Conservation (phyloP, 257 asterid species). For the Fraxinus americana region DNA sequence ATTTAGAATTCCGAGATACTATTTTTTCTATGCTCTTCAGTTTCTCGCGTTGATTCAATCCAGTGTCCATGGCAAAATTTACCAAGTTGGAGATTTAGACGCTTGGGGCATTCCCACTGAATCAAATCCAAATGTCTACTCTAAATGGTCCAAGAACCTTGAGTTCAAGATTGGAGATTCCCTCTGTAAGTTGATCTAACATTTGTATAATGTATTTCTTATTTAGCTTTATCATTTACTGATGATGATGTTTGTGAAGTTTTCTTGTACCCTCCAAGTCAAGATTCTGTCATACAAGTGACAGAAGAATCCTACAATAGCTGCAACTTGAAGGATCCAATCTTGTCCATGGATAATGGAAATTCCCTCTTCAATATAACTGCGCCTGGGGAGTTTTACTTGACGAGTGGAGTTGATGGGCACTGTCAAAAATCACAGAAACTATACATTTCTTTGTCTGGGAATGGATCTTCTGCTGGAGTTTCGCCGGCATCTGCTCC, state of each 20-base stretch:
- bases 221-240: background rate
- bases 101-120: constrained; percentile 73
- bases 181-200: constrained; percentile 58
- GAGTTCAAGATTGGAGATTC: constrained; percentile 72
- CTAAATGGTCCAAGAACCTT: constrained; percentile 66
- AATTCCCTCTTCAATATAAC: constrained; percentile 79
- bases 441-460: constrained; percentile 59
- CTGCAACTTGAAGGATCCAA: constrained; percentile 83
- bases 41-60: constrained; percentile 40
- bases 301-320: constrained; percentile 50
- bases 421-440: constrained; percentile 70
- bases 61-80: constrained; percentile 41
- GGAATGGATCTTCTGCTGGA: constrained; percentile 57
- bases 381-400: constrained; percentile 57
- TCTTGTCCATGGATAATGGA: constrained; percentile 71
- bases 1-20: constrained; percentile 28
- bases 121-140: constrained; percentile 60
- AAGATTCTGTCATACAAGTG: constrained; percentile 86
- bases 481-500: constrained; percentile 57
- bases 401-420: constrained; percentile 75
- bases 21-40: constrained; percentile 36
- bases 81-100: constrained; percentile 78
- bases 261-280: constrained; percentile 94
- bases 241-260: constrained; percentile 44
- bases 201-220: background rate